These are phyloP conservation scores for Vicia faba DNA, from an alignment of 306 rosid genomes.

Conservation along the genomic window DNA sequence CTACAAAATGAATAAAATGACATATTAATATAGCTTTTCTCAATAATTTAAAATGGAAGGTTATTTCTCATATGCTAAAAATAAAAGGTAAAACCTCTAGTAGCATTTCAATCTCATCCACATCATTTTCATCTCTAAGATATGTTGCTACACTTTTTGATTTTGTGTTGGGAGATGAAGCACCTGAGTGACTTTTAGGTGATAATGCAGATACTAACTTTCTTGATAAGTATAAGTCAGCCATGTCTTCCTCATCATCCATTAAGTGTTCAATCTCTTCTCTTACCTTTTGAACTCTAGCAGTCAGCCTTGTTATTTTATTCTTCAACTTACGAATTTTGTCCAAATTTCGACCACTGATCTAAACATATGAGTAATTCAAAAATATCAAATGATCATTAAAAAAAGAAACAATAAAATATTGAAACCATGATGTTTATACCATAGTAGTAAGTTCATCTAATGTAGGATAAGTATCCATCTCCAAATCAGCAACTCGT, in stretches of 20 bases:
- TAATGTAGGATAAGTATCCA: conserved; percentile 70
- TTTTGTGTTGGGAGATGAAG: conserved; percentile 64
- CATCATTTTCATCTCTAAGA: conserved; percentile 71
- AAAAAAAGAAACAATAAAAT: neutral
- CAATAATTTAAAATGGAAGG: conserved; percentile 2
- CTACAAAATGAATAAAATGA: conserved; percentile 47
- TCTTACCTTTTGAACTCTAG: conserved; percentile 79
- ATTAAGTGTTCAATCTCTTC: conserved; percentile 83
- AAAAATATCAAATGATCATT: neutral
- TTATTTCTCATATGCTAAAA: conserved; percentile 6
- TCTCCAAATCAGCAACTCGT: conserved; percentile 65
- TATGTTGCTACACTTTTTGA: conserved; percentile 63
- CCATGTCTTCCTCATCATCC: conserved; percentile 85
- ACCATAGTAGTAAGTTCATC: conserved; percentile 79
- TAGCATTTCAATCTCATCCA: conserved; percentile 89
- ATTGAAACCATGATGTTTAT: neutral
- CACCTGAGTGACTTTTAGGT: conserved; percentile 56
- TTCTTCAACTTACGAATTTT: conserved; percentile 76
- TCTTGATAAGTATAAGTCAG: conserved; percentile 83
- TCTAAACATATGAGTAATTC: conserved; percentile 43
- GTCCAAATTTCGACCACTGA: conserved; percentile 72
- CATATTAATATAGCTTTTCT: conserved; percentile 7
- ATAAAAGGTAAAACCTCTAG: conserved; percentile 59
- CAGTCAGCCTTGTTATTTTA: conserved; percentile 70
- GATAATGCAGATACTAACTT: conserved; percentile 59